Percentiles rank a stretch among this genome's conserved stretches.
Evolutionary conservation across 2,329 filamentous ascomycete species (phyloP).

Genomic region (Penicillium sclerotiorum): DNA sequence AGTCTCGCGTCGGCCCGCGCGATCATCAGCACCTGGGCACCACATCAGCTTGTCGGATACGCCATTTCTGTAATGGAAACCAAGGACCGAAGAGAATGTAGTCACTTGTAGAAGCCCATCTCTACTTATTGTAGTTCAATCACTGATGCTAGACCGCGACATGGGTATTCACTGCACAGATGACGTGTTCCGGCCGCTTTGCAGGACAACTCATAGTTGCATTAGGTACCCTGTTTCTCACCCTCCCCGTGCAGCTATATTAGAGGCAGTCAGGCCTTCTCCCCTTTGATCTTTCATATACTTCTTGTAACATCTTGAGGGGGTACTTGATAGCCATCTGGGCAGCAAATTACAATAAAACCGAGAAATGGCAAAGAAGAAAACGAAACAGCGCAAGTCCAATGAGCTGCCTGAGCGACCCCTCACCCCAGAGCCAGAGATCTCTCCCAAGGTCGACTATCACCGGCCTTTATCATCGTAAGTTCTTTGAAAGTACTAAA

Average conservation of each 20-base stretch:
- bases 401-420: constrained; percentile 3
- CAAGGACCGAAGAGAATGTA: constrained; percentile 5
- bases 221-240: constrained; percentile 6
- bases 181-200: constrained; percentile 10
- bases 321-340: constrained; percentile 6
- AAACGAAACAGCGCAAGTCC: constrained; percentile 11
- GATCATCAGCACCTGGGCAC: constrained; percentile 3
- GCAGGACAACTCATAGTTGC: constrained; percentile 8
- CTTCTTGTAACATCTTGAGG: constrained; percentile 6
- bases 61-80: neutral
- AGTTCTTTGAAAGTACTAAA: constrained; percentile 9
- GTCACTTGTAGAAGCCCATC: neutral
- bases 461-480: constrained; percentile 12
- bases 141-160: constrained; percentile 2
- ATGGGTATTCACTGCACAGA: constrained; percentile 4
- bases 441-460: constrained; percentile 14
- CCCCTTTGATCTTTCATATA: constrained; percentile 10
- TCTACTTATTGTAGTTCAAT: constrained; percentile 2
- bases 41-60: constrained; percentile 5
- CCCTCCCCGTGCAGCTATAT: constrained; percentile 1
- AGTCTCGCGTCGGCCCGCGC: constrained; percentile 3
- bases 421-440: constrained; percentile 5
- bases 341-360: neutral
- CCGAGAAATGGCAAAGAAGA: constrained; percentile 11
- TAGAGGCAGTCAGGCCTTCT: constrained; percentile 10